Evolutionary conservation across 1,284 basidiomycete species (phyloP).

Genomic region (Cerioporus squamosus): DNA sequence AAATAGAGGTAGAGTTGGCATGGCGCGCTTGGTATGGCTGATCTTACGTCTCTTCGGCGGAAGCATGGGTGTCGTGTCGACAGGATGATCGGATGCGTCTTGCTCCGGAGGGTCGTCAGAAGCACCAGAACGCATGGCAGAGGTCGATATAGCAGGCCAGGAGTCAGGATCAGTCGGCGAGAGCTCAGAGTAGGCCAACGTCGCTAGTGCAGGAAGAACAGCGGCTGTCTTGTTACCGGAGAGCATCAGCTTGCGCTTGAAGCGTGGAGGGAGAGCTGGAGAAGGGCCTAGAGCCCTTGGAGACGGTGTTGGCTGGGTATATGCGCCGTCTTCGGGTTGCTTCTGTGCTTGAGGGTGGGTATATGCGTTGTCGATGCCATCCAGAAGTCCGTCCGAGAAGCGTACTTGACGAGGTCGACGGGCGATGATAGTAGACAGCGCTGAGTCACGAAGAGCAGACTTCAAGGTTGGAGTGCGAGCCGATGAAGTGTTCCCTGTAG

Average conservation of each 20-base stretch:
- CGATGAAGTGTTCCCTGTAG: background rate
- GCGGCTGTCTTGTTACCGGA: too few relatives aligned
- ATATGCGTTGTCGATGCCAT: conserved; percentile 3
- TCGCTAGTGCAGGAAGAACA: background rate
- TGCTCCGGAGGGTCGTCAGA: background rate
- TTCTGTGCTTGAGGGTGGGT: background rate
- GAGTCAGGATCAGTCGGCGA: background rate
- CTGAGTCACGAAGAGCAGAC: conserved; percentile 6
- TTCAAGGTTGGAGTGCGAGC: background rate
- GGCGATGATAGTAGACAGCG: background rate
- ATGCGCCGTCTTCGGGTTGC: background rate
- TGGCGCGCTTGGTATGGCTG: background rate
- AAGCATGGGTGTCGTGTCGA: background rate
- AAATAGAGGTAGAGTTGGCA: background rate
- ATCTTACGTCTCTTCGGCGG: background rate
- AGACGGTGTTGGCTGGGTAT: background rate
- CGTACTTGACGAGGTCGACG: conserved; percentile 9
- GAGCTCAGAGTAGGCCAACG: background rate
- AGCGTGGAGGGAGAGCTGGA: background rate
- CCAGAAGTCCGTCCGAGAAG: conserved; percentile 5
- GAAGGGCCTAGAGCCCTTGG: background rate
- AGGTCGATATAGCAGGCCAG: background rate
- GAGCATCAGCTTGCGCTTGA: background rate
- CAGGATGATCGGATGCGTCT: background rate
- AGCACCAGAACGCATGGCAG: background rate